phyloP scores from a whole-genome alignment of 2,329 filamentous ascomycete species.

The Teratosphaeriaceae sp. region DNA sequence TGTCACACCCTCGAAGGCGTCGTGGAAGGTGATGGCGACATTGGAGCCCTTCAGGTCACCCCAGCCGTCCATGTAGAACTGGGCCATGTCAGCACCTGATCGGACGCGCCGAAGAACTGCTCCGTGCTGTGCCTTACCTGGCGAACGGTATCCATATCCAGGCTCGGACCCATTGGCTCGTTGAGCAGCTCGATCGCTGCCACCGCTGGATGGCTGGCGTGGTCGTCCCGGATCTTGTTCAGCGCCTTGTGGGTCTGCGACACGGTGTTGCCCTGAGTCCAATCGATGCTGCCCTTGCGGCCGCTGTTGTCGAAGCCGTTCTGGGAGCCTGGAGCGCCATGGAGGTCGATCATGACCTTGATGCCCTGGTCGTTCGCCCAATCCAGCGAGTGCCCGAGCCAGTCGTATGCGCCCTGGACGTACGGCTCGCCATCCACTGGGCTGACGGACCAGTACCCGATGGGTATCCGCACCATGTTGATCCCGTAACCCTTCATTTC shows the following conservation, averaged over 20 bases:
- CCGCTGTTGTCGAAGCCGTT: conserved; percentile 65
- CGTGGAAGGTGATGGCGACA: conserved; percentile 40
- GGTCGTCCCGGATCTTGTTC: conserved; percentile 42
- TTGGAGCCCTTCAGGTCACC: conserved; percentile 36
- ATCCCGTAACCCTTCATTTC: conserved; percentile 32
- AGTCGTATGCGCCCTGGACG: conserved; percentile 40
- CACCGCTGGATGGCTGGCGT: conserved; percentile 39
- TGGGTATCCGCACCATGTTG: conserved; percentile 43
- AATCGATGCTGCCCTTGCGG: conserved; percentile 39
- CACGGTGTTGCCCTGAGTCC: conserved; percentile 39
- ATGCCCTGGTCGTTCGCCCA: conserved; percentile 52
- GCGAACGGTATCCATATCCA: conserved; percentile 37
- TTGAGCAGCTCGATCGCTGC: conserved; percentile 43
- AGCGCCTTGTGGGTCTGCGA: conserved; percentile 35
- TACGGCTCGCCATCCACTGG: conserved; percentile 46
- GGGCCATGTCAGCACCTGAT: not conserved
- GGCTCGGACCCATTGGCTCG: conserved; percentile 38
- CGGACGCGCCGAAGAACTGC: not conserved
- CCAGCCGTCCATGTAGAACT: conserved; percentile 44
- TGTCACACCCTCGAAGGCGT: conserved; percentile 41
- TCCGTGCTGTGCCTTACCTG: conserved; percentile 24
- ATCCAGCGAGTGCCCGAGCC: conserved; percentile 42
- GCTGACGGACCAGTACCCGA: conserved; percentile 52
- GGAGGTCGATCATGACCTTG: conserved; percentile 61
- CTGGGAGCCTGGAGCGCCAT: conserved; percentile 58